Evolutionary conservation across 2,329 filamentous ascomycete genomes (phyloP), one percentile per base, ranked within the genome.

Genomic region (Basipetospora sp.): DNA sequence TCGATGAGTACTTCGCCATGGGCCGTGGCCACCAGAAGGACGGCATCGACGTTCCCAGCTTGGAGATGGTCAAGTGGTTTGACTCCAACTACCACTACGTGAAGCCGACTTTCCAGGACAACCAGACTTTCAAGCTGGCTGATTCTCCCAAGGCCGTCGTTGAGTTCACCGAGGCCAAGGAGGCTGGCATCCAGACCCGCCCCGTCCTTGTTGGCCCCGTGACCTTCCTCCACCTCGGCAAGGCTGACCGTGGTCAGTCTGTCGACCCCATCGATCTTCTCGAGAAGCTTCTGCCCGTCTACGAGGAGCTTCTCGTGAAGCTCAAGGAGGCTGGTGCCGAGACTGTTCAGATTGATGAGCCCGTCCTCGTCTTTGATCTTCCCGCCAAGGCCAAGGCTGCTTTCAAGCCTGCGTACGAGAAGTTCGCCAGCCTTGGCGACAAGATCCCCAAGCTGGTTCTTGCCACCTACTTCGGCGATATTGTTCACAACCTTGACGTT

Each of bases 21-120:
- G 90, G 90, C 57, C 84, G 90, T 79, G 90, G 90, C 59, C 87
- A 92, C 69, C 90, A 98, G 69, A 92, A 85, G 77, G 76, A 78
- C 57, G 76, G 83, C 62, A 73, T 96, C 52, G 90, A 98, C 64
- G 90, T 96, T 49, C 85, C 88, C 52, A 75, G 73, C 56, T 70
- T 94, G 65, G 90, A 98, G 75, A 98, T 98, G 90, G 90, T 98
- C 55, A 98, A 98, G 75, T 98, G 90, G 90, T 98, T 98, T 60
- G 90, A 98, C 74, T 94, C 86, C 49, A 98, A 98, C 81, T 98
- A 98, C 80, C 90, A 96, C 76, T 98, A 98, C 65, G 90, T 96
- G 69, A 96, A 96, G 79, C 90, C 90, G 47, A 94, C 90, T 45
- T 77, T 98, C 50, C 86, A 94, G 67, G 80, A 94, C 69, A 81